Percentiles rank a stretch among this genome's conserved stretches.
Conservation (phyloP, 2,329 filamentous ascomycete species). For the Paracoccidioides lutzii region DNA sequence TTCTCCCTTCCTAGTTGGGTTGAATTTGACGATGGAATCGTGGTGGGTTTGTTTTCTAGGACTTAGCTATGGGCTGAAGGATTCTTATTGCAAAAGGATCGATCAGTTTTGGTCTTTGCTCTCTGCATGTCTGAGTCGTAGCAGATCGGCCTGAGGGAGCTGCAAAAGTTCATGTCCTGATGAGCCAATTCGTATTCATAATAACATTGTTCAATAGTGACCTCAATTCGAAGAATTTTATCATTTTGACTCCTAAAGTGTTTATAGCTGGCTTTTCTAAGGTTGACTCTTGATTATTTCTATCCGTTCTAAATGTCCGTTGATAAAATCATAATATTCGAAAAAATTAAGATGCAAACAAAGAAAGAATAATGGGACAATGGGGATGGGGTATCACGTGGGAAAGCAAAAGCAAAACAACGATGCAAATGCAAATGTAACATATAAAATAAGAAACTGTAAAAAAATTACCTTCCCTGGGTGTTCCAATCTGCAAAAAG, state of each 20-base stretch:
- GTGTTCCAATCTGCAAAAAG: not conserved
- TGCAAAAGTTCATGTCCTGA: not conserved
- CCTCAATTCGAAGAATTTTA: not conserved
- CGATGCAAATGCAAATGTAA: not conserved
- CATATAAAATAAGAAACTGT: not conserved
- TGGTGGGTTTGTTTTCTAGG: not conserved
- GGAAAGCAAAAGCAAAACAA: not conserved
- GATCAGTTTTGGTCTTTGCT: no score
- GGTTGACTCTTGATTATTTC: not conserved
- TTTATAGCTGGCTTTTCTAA: not conserved
- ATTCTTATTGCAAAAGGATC: no score
- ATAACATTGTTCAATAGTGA: not conserved
- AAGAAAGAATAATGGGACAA: not conserved
- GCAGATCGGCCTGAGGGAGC: no score
- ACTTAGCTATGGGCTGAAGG: not conserved
- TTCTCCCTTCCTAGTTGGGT: no score
- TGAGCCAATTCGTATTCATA: not conserved
- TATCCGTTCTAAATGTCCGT: not conserved
- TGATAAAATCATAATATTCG: not conserved
- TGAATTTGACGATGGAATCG: not conserved
- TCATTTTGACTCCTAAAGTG: not conserved
- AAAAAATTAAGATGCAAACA: not conserved
- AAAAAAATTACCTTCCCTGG: no score
- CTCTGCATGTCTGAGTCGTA: no score
- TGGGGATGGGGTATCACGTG: not conserved